phyloP scores from a whole-genome alignment of 2,329 filamentous ascomycete genomes.

The Aspergillus sp. region DNA sequence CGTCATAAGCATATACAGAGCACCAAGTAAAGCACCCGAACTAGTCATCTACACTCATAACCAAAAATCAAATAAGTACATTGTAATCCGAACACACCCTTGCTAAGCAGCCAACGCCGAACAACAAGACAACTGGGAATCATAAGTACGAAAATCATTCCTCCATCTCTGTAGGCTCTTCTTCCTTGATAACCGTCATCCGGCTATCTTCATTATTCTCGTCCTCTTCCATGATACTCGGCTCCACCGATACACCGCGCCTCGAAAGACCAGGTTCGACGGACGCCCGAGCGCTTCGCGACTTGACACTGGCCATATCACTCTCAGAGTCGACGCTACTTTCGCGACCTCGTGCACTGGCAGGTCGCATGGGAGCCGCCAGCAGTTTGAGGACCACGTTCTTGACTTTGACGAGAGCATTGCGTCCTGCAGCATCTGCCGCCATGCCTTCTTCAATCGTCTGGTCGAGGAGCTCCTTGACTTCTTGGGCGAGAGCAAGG shows the following conservation, averaged over 20 bases:
- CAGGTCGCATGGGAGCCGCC: constrained; percentile 43
- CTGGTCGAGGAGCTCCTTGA: constrained; percentile 60
- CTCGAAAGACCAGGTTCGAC: constrained; percentile 27
- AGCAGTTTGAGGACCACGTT: constrained; percentile 44
- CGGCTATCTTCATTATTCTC: constrained; percentile 39
- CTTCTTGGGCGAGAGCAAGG: constrained; percentile 51
- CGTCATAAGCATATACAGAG: not conserved
- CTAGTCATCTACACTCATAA: constrained; percentile 12
- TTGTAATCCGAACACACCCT: not conserved
- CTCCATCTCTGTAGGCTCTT: constrained; percentile 21
- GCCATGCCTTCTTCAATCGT: constrained; percentile 50
- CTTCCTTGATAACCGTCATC: constrained; percentile 34
- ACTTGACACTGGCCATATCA: constrained; percentile 31
- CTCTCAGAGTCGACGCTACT: constrained; percentile 32
- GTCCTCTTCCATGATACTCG: constrained; percentile 41
- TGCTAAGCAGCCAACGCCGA: constrained; percentile 16
- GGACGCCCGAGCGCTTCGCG: constrained; percentile 30
- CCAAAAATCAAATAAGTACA: constrained; percentile 3
- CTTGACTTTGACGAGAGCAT: constrained; percentile 48
- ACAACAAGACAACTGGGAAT: constrained; percentile 12
- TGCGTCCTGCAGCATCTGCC: constrained; percentile 43
- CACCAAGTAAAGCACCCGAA: not conserved
- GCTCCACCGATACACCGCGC: constrained; percentile 32
- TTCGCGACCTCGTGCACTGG: constrained; percentile 33
- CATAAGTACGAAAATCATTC: constrained; percentile 12